Base-by-base conservation (phyloP, 2,329 filamentous ascomycete genomes). In the Chaetoscypha palmicola region DNA sequence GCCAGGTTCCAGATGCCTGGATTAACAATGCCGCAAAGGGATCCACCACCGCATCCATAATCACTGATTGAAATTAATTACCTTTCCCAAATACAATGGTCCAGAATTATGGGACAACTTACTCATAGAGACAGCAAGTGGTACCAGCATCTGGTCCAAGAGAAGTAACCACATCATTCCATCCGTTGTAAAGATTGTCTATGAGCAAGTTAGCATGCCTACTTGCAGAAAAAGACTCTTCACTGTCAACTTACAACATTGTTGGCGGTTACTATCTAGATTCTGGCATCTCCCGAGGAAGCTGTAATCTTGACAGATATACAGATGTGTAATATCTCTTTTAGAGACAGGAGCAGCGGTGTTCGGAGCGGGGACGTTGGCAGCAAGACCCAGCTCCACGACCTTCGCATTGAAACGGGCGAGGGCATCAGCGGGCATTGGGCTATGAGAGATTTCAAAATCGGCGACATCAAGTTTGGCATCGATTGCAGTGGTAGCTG, bases 1-100 rank as follows among this genome's bases (percentile, higher is more conserved):
- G 10, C 10, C 19, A 41, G 24, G 38, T 41, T 34, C 3, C 7
- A 17, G 14, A 41, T 41, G 22, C 38, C 38, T 2, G 38, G 26
- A 4, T 22, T 10, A 12, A n/a, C 12, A 14, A 41, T 41, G 4
- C 20, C 11, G 20, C 28, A 21, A n/a, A 41, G 28, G n/a, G 19
- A 17, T 5, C 9, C 10, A 5, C 38, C 38, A n/a, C 11, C 14
- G 12, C 38, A 41, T 1, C 28, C 38, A 16, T 14, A 24, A 23
- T 38, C 19, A 5, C 36, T 38, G 24, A 17, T 17, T 19, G 3
- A 4, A 14, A 10, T 17, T 16, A 30, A 37, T 4, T 4, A 2
- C 1, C 14, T n/a, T 9, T 12, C 19, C 21, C 2, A 21, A 8
- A 16, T 24, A 12, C 9, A 21, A 12, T 12, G 24, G 12, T 8